Base-by-base conservation (phyloP, 208 protist genomes). In the Acanthamoeba sp. region DNA sequence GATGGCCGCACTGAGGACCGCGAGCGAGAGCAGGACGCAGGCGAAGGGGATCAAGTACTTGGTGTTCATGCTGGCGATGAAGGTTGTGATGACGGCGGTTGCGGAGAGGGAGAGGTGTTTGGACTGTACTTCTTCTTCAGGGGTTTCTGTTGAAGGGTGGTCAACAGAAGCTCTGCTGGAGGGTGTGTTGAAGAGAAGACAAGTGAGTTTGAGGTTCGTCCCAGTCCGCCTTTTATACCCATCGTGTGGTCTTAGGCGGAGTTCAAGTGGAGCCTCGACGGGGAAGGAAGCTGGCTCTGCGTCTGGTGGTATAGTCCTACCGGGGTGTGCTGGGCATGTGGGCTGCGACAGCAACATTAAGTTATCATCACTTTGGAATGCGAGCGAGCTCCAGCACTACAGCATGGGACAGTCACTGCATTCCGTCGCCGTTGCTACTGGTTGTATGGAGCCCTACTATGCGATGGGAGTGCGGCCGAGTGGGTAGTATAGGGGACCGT, bases 121-220 rank as follows among this genome's bases (percentile, higher is more conserved):
- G 32, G 80, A 89, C 80, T 88, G 55, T 91, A 71, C 85, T 91
- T 91, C 85, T 91, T 20, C 38, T 91, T 71, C 38, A 36, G 4
- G n/a, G 12, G 59, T 6, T n/a, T 87, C 42, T 36, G 42, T 59
- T 87, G 42, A 59, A 9, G 78, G 5, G 22, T 38, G 38, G 14
- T 59, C 78, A 87, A 87, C 78, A 59, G 78, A 87, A 87, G 78
- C 45, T 80, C 29, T 87, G 71, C 71, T n/a, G 5, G n/a, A 38
- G 78, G 2, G 48, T 78, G 78, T 59, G 78, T 1, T 36, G 78
- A 87, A 87, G 78, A 87, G 78, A 87, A 87, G 78, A 87, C 78
- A 59, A 87, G 45, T 87, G 78, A 80, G 29, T 1, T 7, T 59
- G 2, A 14, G 2, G 29, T 29, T 59, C 20, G 45, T n/a, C 29